Evolutionary conservation across 2,329 filamentous ascomycete genomes (phyloP).

Genomic region (Claviceps capensis): DNA sequence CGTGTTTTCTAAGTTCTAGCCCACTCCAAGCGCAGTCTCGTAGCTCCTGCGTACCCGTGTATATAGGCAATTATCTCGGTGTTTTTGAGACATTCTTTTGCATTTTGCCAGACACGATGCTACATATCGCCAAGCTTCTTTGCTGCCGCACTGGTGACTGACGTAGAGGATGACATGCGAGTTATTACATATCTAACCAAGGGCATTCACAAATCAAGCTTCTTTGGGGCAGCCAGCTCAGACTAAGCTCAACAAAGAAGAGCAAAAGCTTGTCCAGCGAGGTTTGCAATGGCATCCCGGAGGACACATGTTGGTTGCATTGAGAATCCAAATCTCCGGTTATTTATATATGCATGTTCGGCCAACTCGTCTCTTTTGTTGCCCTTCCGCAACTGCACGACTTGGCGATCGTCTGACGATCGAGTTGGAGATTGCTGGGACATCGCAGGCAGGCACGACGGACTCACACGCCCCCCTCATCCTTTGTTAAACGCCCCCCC

Average conservation of each 20-base stretch:
- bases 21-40: too few relatives aligned
- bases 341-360: background rate
- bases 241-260: background rate
- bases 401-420: too few relatives aligned
- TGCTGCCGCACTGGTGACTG: too few relatives aligned
- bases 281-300: background rate
- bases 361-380: background rate
- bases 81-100: too few relatives aligned
- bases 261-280: background rate
- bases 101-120: too few relatives aligned
- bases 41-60: too few relatives aligned
- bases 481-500: background rate
- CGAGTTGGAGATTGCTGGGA: background rate
- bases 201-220: background rate
- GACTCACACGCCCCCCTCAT: background rate
- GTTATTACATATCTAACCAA: too few relatives aligned
- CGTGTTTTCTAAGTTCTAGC: too few relatives aligned
- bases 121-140: too few relatives aligned
- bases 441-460: background rate
- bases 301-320: background rate
- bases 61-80: too few relatives aligned
- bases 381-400: background rate
- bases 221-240: background rate
- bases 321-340: background rate
- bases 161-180: too few relatives aligned